Conservation (phyloP, 805 yeast species). For the Wickerhamiella brachini region DNA sequence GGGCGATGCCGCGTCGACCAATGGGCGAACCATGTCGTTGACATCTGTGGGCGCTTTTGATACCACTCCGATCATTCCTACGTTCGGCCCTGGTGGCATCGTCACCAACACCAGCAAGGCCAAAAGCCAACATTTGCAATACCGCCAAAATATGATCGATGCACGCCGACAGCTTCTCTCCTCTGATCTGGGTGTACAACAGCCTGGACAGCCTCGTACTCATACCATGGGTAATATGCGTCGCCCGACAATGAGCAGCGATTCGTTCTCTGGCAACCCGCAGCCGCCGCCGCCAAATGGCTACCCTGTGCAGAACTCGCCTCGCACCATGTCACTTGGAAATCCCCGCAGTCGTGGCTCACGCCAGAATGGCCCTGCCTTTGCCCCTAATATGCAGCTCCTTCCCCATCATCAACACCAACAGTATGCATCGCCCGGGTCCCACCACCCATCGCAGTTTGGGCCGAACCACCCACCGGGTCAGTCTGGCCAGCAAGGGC, state of each 20-base stretch:
- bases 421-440: not conserved
- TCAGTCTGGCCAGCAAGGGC: not conserved
- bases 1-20: slow-evolving; percentile 1
- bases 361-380: not conserved
- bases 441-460: not conserved
- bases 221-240: slow-evolving; percentile 3
- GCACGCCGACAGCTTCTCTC: slow-evolving; percentile 15
- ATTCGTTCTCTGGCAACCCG: not conserved
- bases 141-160: slow-evolving; percentile 20
- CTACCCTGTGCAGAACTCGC: not conserved
- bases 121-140: slow-evolving; percentile 11
- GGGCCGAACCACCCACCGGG: not conserved
- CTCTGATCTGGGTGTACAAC: slow-evolving; percentile 7
- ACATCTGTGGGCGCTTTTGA: slow-evolving; percentile 22
- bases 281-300: not conserved
- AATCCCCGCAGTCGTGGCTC: not conserved
- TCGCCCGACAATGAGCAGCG: slow-evolving; percentile 1
- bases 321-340: slow-evolving; percentile 5
- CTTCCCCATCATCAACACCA: not conserved
- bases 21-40: slow-evolving; percentile 20
- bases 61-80: slow-evolving; percentile 26
- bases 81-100: slow-evolving; percentile 13
- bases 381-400: not conserved
- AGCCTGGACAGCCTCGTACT: not conserved
- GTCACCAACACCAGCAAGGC: slow-evolving; percentile 3